phyloP scores from a whole-genome alignment of 169 alveolate genomes.

The Plasmodium cynomolgi region DNA sequence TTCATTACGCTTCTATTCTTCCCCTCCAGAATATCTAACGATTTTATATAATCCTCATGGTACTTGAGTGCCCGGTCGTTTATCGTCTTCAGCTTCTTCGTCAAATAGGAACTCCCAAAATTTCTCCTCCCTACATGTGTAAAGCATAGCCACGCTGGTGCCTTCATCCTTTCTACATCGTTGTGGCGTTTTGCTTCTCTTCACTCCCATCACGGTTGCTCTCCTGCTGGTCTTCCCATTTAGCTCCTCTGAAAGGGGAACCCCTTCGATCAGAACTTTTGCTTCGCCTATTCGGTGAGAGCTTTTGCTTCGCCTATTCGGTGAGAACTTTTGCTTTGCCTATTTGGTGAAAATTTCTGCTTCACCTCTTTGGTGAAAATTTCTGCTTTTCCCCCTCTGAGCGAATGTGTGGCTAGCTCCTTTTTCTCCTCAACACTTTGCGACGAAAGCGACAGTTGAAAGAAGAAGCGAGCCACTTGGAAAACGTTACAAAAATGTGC shows the following conservation, averaged over 20 bases:
- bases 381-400: neutral
- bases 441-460: neutral
- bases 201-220: neutral
- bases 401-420: neutral
- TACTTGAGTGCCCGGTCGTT: constrained; percentile 66
- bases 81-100: constrained; percentile 53
- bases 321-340: neutral
- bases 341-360: neutral
- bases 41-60: constrained; percentile 65
- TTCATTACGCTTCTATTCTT: constrained; percentile 73
- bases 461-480: neutral
- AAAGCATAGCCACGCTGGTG: neutral
- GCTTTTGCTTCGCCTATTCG: no score
- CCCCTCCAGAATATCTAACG: constrained; percentile 69
- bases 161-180: neutral
- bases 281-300: no score
- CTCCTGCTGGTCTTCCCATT: neutral
- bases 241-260: neutral
- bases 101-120: constrained; percentile 71
- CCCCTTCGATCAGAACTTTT: neutral
- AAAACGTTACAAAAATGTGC: neutral
- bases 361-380: neutral
- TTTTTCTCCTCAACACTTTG: neutral
- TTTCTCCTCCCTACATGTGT: constrained; percentile 9
- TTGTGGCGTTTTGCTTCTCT: neutral